Conservation (phyloP, 2,329 filamentous ascomycete genomes). For the Rutstroemia sp. region DNA sequence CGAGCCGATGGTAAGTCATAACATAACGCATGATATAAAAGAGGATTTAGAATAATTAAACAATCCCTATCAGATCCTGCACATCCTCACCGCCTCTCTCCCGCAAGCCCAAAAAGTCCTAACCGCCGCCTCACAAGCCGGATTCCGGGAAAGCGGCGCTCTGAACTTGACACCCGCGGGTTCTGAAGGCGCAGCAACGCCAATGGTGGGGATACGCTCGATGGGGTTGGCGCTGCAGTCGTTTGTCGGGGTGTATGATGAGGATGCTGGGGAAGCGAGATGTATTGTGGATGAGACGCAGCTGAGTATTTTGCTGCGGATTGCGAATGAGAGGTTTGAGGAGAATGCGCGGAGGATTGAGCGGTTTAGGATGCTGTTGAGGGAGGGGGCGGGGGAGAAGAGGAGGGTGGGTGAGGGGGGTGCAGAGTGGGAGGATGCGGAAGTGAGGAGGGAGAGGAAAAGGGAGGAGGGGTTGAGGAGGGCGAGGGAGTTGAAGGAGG, state of each 20-base stretch:
- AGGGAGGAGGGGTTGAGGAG: constrained; percentile 49
- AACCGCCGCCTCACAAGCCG: constrained; percentile 67
- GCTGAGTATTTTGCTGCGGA: constrained; percentile 55
- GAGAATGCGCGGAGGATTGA: constrained; percentile 62
- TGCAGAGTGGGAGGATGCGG: constrained; percentile 48
- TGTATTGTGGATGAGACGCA: constrained; percentile 60
- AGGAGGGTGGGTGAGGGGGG: constrained; percentile 30
- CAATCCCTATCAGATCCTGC: constrained; percentile 61
- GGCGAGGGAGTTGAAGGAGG: constrained; percentile 26
- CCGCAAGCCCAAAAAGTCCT: constrained; percentile 69
- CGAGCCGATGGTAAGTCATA: constrained; percentile 73
- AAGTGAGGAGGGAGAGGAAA: constrained; percentile 46
- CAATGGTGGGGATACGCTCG: constrained; percentile 79
- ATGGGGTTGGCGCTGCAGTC: constrained; percentile 78
- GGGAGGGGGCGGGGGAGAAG: constrained; percentile 14
- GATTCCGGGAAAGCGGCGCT: constrained; percentile 86
- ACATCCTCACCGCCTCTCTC: constrained; percentile 71
- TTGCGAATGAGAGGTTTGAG: constrained; percentile 68
- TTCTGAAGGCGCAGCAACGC: constrained; percentile 35
- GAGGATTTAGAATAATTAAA: no score
- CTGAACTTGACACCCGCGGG: constrained; percentile 48
- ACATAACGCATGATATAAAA: neutral
- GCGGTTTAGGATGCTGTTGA: constrained; percentile 47
- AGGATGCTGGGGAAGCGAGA: constrained; percentile 32
- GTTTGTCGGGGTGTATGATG: constrained; percentile 55